A percentile compares a stretch with the other conserved stretches of the same genome.
Evolutionary conservation across 2,329 filamentous ascomycete species (phyloP).

Genomic region (Epichloe baconii): DNA sequence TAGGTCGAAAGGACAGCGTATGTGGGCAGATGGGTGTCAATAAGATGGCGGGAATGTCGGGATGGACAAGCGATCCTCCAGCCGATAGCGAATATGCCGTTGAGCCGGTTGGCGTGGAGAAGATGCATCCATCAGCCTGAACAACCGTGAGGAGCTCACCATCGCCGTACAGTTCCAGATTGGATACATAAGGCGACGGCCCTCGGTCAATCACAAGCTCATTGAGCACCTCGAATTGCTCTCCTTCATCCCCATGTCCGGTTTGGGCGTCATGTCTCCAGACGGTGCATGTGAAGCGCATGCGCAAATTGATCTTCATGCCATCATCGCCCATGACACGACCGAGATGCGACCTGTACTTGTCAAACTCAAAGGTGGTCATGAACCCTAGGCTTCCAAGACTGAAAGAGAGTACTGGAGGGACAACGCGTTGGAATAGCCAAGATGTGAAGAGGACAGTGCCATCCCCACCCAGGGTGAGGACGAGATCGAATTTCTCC

Average conservation of each 20-base stretch:
- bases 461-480: conserved; percentile 76
- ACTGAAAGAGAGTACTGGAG: conserved; percentile 73
- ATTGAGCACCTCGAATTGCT: conserved; percentile 96
- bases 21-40: conserved; percentile 96
- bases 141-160: conserved; percentile 90
- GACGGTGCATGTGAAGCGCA: conserved; percentile 98
- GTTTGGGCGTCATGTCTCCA: conserved; percentile 56
- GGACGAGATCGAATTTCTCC: conserved; percentile 89
- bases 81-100: conserved; percentile 95
- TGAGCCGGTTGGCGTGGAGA: conserved; percentile 87
- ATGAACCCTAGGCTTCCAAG: conserved; percentile 79
- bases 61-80: conserved; percentile 88
- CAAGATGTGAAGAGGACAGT: conserved; percentile 82
- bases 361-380: conserved; percentile 75
- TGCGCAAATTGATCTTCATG: conserved; percentile 94
- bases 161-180: conserved; percentile 90
- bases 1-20: conserved; percentile 90
- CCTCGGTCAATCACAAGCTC: conserved; percentile 97
- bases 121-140: conserved; percentile 94
- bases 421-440: conserved; percentile 84
- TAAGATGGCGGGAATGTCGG: conserved; percentile 91
- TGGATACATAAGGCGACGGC: conserved; percentile 91
- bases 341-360: conserved; percentile 77
- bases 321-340: conserved; percentile 86
- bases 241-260: conserved; percentile 67